Percentiles rank a stretch among this genome's conserved stretches.
Evolutionary conservation across 495 filamentous ascomycete species (phyloP).

Genomic region (Eremomyces bilateralis): DNA sequence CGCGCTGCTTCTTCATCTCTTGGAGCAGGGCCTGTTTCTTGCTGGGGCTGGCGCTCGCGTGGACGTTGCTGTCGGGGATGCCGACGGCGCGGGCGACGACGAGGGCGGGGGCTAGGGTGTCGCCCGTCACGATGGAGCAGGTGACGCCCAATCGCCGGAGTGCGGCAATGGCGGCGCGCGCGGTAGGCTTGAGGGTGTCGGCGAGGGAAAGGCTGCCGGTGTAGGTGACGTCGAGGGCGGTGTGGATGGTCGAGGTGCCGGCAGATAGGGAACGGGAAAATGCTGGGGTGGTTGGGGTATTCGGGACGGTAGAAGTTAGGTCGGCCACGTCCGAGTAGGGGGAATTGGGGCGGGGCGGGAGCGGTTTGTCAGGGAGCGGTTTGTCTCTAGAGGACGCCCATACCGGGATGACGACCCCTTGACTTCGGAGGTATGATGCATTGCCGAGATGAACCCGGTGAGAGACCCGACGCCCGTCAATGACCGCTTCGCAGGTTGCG

Average conservation of each 20-base stretch:
- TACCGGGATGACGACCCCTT: conserved; percentile 38
- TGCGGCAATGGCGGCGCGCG: conserved; percentile 63
- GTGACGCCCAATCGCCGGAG: conserved; percentile 66
- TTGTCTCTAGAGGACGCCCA: too few relatives aligned
- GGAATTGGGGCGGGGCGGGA: conserved; percentile 20
- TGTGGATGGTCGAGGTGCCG: conserved; percentile 76
- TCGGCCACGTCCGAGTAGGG: conserved; percentile 33
- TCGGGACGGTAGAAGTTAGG: conserved; percentile 11
- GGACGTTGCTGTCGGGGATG: conserved; percentile 50
- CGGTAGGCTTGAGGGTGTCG: conserved; percentile 77
- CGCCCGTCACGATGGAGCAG: conserved; percentile 82
- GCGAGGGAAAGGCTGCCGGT: conserved; percentile 62
- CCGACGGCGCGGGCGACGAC: conserved; percentile 68
- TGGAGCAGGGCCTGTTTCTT: conserved; percentile 75
- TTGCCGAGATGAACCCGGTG: conserved; percentile 76
- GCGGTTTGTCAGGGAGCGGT: too few relatives aligned
- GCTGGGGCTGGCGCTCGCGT: conserved; percentile 64
- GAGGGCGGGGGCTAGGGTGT: conserved; percentile 60
- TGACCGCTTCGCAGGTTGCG: conserved; percentile 57
- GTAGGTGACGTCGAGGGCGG: conserved; percentile 64
- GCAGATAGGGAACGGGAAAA: conserved; percentile 13
- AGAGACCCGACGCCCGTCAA: conserved; percentile 36
- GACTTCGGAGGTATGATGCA: conserved; percentile 47
- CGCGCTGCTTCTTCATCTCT: conserved; percentile 35
- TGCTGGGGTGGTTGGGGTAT: conserved; percentile 9